phyloP scores from a whole-genome alignment of 192 early-diverging fungal genomes.

The Coemansia pectinata region DNA sequence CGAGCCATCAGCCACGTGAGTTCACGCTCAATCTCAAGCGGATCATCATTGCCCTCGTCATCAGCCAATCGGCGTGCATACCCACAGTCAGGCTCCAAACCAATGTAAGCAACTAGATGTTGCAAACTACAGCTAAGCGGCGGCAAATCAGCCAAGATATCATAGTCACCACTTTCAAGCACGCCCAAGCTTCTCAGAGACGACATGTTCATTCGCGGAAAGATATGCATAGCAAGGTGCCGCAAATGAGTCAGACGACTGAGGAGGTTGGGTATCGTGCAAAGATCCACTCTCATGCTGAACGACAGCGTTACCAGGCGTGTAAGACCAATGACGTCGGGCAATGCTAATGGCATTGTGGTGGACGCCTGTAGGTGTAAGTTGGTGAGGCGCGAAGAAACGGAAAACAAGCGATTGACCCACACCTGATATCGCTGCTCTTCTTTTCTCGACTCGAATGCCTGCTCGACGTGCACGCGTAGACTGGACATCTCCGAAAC shows the following conservation, averaged over 20 bases:
- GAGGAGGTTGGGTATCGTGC: constrained; percentile 31
- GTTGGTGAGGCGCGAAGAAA: constrained; percentile 22
- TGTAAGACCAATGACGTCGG: constrained; percentile 39
- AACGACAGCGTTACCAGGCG: constrained; percentile 24
- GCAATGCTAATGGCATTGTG: constrained; percentile 15
- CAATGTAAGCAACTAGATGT: constrained; percentile 26
- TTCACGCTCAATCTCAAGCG: constrained; percentile 29
- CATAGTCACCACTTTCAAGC: constrained; percentile 12
- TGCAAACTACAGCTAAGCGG: constrained; percentile 28
- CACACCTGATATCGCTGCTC: constrained; percentile 29
- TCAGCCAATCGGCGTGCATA: background rate
- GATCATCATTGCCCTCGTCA: background rate
- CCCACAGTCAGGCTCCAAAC: constrained; percentile 1
- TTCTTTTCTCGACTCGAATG: background rate
- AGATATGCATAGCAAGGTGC: constrained; percentile 28
- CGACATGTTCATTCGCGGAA: constrained; percentile 20
- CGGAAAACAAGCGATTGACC: constrained; percentile 40
- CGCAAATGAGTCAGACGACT: constrained; percentile 21
- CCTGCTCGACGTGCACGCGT: constrained; percentile 17
- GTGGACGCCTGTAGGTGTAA: constrained; percentile 33
- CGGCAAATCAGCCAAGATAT: constrained; percentile 18
- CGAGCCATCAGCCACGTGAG: constrained; percentile 37
- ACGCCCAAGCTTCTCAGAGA: constrained; percentile 16
- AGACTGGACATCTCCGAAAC: constrained; percentile 9
- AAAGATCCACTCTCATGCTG: constrained; percentile 40